Percentiles rank a stretch among this genome's conserved stretches.
Conservation (phyloP, 2,329 filamentous ascomycete genomes). For the Alternaria infectoria region DNA sequence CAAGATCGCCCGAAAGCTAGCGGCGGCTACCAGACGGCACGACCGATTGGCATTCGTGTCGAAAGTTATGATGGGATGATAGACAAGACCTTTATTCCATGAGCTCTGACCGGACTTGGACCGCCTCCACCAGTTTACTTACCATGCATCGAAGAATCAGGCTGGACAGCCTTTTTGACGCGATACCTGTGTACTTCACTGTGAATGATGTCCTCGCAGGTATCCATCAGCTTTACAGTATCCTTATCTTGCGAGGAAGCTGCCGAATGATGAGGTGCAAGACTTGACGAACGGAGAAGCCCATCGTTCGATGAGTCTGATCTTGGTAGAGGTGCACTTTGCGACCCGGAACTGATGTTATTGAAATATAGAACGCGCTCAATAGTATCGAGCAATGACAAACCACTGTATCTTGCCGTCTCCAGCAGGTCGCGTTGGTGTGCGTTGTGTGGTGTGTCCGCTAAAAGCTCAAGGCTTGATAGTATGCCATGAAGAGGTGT, state of each 20-base stretch:
- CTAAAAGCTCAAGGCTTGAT: conserved; percentile 6
- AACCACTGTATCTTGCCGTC: conserved; percentile 5
- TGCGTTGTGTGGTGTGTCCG: conserved; percentile 2
- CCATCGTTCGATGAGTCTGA: not conserved
- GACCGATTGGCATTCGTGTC: conserved; percentile 4
- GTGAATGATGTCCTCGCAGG: conserved; percentile 8
- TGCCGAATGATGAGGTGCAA: not conserved
- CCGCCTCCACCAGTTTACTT: not conserved
- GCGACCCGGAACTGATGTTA: conserved; percentile 5
- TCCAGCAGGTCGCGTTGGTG: conserved; percentile 9
- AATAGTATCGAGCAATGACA: conserved; percentile 9
- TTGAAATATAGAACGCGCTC: conserved; percentile 13
- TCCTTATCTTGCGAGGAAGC: not conserved
- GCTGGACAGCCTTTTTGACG: conserved; percentile 3
- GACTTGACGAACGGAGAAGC: not conserved
- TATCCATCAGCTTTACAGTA: not conserved
- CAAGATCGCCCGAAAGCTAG: conserved; percentile 8
- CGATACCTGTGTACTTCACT: not conserved
- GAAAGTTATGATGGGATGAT: conserved; percentile 2
- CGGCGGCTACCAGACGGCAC: conserved; percentile 1
- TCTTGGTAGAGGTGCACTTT: not conserved
- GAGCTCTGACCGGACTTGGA: not conserved
- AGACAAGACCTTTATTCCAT: not conserved
- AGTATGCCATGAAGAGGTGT: conserved; percentile 10
- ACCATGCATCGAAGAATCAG: not conserved